A percentile compares a stretch with the other conserved stretches of the same genome.
Conservation (phyloP, 257 asterid genomes). For the Salvia hispanica region DNA sequence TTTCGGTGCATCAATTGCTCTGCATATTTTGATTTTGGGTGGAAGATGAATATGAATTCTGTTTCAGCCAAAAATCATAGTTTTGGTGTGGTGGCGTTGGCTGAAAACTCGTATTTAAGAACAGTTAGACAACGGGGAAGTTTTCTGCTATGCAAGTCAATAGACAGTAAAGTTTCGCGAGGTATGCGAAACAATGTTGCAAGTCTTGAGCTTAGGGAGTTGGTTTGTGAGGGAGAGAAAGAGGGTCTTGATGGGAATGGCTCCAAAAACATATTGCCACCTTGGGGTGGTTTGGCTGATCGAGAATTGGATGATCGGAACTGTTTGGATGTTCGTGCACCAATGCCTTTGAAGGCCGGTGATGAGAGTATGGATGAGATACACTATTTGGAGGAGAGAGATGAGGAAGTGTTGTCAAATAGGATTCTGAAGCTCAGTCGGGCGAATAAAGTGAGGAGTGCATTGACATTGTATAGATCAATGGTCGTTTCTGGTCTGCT, state of each 20-base stretch:
- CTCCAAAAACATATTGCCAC: conserved; percentile 34
- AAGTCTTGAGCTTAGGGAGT: conserved; percentile 40
- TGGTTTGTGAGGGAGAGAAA: conserved; percentile 35
- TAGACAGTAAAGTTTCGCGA: conserved; percentile 6
- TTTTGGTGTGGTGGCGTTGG: conserved; percentile 23
- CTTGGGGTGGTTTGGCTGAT: conserved; percentile 38
- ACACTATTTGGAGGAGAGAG: conserved; percentile 70
- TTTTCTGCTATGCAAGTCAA: conserved; percentile 12
- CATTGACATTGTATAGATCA: conserved; percentile 60
- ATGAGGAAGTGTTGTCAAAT: conserved; percentile 60
- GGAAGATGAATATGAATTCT: conserved; percentile 23
- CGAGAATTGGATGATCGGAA: conserved; percentile 28
- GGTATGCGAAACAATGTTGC: conserved; percentile 35
- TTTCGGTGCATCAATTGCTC: conserved; percentile 31
- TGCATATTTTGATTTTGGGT: conserved; percentile 30
- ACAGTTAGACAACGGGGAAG: conserved; percentile 20
- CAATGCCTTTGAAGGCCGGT: conserved; percentile 10
- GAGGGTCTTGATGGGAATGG: conserved; percentile 39
- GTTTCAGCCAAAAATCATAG: conserved; percentile 23
- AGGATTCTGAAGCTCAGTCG: conserved; percentile 88
- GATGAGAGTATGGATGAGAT: conserved; percentile 42
- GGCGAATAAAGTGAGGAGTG: conserved; percentile 67
- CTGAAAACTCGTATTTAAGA: conserved; percentile 26
- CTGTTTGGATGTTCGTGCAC: conserved; percentile 11
- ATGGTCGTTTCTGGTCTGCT: conserved; percentile 61